These are phyloP conservation scores for Leucaena leucocephala DNA, from an alignment of 306 rosid genomes.

Conservation along the genomic window DNA sequence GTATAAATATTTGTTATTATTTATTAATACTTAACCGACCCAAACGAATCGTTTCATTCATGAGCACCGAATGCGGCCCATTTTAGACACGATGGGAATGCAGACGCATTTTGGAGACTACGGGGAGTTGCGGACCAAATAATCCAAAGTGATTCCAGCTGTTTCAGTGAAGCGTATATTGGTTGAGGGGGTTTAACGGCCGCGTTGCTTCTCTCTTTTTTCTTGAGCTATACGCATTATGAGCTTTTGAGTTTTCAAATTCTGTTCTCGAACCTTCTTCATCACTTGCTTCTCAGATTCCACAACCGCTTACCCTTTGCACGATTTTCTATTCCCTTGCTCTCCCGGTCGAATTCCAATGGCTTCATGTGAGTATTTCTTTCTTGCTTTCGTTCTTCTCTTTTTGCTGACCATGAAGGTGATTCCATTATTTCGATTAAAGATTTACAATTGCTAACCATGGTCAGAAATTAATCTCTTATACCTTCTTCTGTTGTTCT, in stretches of 20 bases:
- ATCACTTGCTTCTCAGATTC: neutral
- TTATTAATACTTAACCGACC: too few relatives aligned
- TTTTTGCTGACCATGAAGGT: conserved; percentile 5
- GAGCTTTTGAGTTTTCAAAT: conserved; percentile 2
- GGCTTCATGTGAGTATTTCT: conserved; percentile 70
- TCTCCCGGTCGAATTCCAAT: conserved; percentile 37
- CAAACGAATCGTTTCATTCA: too few relatives aligned
- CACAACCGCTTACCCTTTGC: conserved; percentile 18
- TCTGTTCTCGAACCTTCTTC: neutral
- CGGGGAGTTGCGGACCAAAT: too few relatives aligned
- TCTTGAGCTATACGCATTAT: neutral
- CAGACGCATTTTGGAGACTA: too few relatives aligned
- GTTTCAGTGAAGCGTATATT: too few relatives aligned
- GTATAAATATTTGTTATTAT: too few relatives aligned
- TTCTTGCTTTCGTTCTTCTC: neutral
- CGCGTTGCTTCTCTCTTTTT: neutral
- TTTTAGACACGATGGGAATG: too few relatives aligned
- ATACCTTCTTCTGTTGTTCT: conserved; percentile 16
- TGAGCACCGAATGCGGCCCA: too few relatives aligned
- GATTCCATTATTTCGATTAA: conserved; percentile 11
- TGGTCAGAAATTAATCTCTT: neutral
- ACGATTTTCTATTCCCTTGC: conserved; percentile 5
- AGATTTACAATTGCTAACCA: conserved; percentile 27
- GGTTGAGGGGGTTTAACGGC: neutral
- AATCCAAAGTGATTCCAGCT: too few relatives aligned